Conservation (phyloP, 2,329 filamentous ascomycete genomes). For the Orbilia ellipsospora region DNA sequence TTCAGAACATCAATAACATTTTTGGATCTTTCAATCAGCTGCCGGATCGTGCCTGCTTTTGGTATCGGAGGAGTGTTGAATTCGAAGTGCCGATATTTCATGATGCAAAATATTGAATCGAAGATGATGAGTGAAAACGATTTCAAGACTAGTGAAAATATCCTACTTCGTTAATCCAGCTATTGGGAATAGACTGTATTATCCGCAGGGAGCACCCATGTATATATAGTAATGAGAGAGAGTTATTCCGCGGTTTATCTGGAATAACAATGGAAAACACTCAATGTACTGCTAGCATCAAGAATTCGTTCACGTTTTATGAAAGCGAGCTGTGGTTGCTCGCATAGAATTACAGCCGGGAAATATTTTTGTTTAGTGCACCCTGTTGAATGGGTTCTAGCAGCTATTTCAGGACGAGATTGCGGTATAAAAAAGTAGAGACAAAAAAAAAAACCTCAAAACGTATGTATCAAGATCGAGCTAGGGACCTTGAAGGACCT, state of each 20-base stretch:
- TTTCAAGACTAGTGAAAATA: conserved; percentile 15
- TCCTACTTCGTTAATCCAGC: conserved; percentile 19
- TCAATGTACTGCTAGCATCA: too few species aligned
- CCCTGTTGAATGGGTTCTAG: neutral
- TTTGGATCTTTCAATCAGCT: conserved; percentile 10
- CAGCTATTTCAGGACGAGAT: conserved; percentile 17
- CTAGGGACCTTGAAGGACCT: too few species aligned
- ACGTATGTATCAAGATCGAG: too few species aligned
- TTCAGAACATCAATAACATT: neutral
- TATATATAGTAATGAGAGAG: neutral
- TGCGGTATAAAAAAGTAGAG: conserved; percentile 28
- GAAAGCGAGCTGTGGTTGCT: too few species aligned
- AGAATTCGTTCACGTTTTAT: neutral
- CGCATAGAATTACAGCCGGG: too few species aligned
- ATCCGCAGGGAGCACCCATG: conserved; percentile 20
- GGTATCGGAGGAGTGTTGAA: conserved; percentile 49
- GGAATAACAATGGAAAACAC: neutral
- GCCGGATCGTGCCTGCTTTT: conserved; percentile 54
- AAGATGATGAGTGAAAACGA: conserved; percentile 11
- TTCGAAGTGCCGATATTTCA: conserved; percentile 43
- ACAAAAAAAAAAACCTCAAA: neutral
- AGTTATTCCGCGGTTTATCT: neutral
- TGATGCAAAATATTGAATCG: conserved; percentile 46
- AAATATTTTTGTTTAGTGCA: neutral
- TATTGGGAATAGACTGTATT: neutral